Conservation (phyloP, 148 eudicot genomes). For the Camellia lanceoleosa region DNA sequence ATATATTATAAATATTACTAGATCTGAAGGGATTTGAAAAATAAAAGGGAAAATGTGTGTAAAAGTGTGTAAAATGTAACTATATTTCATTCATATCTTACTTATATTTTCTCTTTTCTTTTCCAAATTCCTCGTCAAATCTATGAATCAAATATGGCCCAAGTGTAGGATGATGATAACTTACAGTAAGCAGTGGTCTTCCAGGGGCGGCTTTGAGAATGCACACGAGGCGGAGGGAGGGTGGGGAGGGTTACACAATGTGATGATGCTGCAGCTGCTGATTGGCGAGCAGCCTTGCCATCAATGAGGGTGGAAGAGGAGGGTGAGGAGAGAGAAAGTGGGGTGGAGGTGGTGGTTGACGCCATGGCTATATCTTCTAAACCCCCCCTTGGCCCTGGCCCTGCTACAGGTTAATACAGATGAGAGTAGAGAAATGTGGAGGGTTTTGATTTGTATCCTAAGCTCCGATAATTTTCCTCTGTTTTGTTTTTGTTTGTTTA, state of each 20-base stretch:
- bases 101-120: too few species aligned
- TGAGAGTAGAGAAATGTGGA: not conserved
- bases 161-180: not conserved
- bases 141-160: too few species aligned
- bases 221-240: constrained; percentile 48
- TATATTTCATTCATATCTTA: too few species aligned
- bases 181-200: constrained; percentile 59
- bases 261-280: constrained; percentile 47
- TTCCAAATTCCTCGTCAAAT: too few species aligned
- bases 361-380: constrained; percentile 40
- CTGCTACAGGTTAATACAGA: too few species aligned
- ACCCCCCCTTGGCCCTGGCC: not conserved
- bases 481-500: not conserved
- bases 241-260: constrained; percentile 62
- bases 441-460: constrained; percentile 1
- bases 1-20: too few species aligned
- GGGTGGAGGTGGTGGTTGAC: constrained; percentile 44
- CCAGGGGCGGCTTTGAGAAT: constrained; percentile 40
- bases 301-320: constrained; percentile 46
- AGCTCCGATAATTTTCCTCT: not conserved
- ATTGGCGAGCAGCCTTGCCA: constrained; percentile 45
- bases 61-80: too few species aligned
- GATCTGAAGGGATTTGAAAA: too few species aligned
- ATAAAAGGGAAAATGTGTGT: too few species aligned
- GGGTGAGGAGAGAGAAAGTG: constrained; percentile 53